A percentile compares a stretch with the other conserved stretches of the same genome.
These are phyloP conservation scores for Astragalus membranaceus DNA, from an alignment of 306 rosid genomes.

Conservation along the genomic window DNA sequence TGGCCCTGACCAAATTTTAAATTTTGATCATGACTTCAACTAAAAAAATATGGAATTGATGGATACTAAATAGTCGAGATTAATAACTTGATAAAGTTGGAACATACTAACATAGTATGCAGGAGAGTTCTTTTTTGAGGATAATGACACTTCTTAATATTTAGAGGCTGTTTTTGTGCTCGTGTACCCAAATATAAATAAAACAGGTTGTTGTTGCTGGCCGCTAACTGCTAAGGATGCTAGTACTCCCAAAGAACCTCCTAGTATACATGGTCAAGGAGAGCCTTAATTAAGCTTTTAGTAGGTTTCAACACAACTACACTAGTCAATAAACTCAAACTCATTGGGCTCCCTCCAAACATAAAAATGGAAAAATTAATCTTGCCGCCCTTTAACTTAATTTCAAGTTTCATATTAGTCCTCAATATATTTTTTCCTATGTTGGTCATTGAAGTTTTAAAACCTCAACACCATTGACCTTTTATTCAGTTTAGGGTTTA, in stretches of 20 bases:
- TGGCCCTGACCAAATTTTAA: background rate
- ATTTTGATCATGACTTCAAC: background rate
- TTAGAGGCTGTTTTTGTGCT: background rate
- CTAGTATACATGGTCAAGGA: background rate
- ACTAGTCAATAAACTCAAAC: background rate
- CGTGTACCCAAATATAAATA: background rate
- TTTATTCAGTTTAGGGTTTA: too few relatives aligned
- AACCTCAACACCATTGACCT: too few relatives aligned
- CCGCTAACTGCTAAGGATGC: background rate
- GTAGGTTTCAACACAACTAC: background rate
- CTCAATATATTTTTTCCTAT: too few relatives aligned
- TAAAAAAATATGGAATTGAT: too few relatives aligned
- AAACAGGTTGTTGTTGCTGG: background rate
- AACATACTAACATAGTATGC: background rate
- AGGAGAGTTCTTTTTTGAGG: background rate
- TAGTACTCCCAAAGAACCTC: background rate
- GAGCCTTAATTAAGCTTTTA: background rate
- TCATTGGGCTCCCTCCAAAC: background rate
- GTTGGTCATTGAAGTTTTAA: too few relatives aligned
- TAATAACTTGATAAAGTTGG: background rate
- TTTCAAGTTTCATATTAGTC: too few relatives aligned
- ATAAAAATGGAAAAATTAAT: too few relatives aligned
- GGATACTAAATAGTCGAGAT: background rate
- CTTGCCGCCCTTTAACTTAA: too few relatives aligned
- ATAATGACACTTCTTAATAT: background rate